phyloP scores from a whole-genome alignment of 345 rosid species.

The Cardamine occulta region DNA sequence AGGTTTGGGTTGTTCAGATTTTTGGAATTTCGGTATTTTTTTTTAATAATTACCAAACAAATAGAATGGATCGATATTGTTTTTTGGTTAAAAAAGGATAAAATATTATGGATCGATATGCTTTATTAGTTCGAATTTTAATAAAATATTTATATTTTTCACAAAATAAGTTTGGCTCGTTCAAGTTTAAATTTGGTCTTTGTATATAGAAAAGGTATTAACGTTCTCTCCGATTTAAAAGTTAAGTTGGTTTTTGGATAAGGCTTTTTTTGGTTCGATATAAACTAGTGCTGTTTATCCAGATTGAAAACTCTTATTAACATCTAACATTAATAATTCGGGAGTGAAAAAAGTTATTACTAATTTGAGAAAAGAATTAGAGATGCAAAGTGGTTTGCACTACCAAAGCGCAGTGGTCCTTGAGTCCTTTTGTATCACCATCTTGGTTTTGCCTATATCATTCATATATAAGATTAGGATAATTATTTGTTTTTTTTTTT shows the following conservation, averaged over 20 bases:
- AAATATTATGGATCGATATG: neutral
- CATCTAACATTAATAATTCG: neutral
- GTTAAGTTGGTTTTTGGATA: neutral
- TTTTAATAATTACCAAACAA: neutral
- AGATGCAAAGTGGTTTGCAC: constrained; percentile 1
- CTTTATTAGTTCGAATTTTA: neutral
- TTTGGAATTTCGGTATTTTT: neutral
- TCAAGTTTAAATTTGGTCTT: neutral
- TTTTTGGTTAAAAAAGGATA: too few species aligned
- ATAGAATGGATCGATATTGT: neutral
- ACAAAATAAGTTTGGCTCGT: neutral
- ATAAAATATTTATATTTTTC: too few species aligned
- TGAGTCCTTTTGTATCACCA: neutral
- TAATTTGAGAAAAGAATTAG: neutral
- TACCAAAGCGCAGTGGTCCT: neutral
- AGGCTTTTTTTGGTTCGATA: neutral
- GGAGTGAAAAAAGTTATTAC: neutral
- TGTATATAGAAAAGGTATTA: neutral
- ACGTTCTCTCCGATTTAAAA: neutral
- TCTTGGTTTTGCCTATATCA: neutral
- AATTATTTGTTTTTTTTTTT: neutral
- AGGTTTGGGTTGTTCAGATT: neutral
- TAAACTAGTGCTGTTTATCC: neutral
- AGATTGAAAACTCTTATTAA: neutral
- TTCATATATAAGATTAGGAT: neutral